A percentile compares a stretch with the other conserved stretches of the same genome.
Evolutionary conservation across 2,329 filamentous ascomycete species (phyloP).

Genomic region (Pestalotiopsis sp.): DNA sequence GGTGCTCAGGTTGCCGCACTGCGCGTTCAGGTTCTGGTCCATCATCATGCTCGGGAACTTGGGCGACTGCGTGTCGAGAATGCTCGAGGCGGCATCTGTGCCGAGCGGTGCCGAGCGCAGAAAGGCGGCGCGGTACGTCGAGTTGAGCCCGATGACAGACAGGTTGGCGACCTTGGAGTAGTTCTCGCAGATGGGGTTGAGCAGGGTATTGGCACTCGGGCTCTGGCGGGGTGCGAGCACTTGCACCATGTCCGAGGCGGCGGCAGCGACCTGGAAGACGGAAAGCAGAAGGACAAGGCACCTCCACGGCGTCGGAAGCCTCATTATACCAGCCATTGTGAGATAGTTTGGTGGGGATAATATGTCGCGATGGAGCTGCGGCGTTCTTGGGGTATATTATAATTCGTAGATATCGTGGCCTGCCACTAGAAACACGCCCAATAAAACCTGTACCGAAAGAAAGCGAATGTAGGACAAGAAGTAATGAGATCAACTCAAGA

Average conservation of each 20-base stretch:
- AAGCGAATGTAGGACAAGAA: conserved; percentile 6
- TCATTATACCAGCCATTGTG: not conserved
- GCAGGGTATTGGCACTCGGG: conserved; percentile 5
- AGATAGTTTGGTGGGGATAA: not conserved
- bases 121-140: conserved; percentile 48
- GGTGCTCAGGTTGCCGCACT: conserved; percentile 48
- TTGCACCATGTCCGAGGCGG: not conserved
- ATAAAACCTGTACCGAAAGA: not conserved
- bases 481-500: conserved; percentile 10
- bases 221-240: conserved; percentile 8
- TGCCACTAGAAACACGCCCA: conserved; percentile 6
- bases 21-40: conserved; percentile 41
- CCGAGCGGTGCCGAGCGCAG: conserved; percentile 45
- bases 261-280: not conserved
- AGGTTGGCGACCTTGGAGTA: conserved; percentile 50
- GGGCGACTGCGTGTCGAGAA: conserved; percentile 43
- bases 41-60: conserved; percentile 40
- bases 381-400: not conserved
- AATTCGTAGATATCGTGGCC: conserved; percentile 1
- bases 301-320: not conserved
- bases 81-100: conserved; percentile 37
- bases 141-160: conserved; percentile 47
- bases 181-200: conserved; percentile 35
- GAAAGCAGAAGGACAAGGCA: not conserved
- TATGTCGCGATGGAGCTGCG: not conserved